Evolutionary conservation across 2,329 filamentous ascomycete genomes (phyloP), one percentile per base, ranked within the genome.

Genomic region (Cercospora sesami): DNA sequence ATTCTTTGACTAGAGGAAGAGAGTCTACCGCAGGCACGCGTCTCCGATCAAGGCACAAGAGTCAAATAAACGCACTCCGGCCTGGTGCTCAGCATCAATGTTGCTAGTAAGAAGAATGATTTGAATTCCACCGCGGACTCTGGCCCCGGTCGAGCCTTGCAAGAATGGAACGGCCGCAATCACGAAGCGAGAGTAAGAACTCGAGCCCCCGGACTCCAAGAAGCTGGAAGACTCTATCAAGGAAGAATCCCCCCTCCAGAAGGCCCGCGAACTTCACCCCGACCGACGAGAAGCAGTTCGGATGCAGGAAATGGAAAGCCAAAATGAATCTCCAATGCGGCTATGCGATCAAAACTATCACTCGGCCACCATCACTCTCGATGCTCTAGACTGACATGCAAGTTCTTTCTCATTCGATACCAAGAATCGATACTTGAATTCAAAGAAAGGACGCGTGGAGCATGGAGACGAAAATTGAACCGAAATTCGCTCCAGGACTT

Each of bases 361-460:
- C 48, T 53, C 48, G 21, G 23, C 12, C 48, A 53, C 23, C 23
- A 28, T 53, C 23, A 26, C 48, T 28, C 21, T 26, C 48, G 48
- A 53, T n/a, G 6, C 48, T 53, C 23, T 53, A 26, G 48, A 53
- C 14, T 7, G 21, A 7, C 48, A n/a, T n/a, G 1, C 23, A 28
- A 53, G 23, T 53, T 53, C 14, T 12, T 26, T 4, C 14, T 28
- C 2, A 8, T 53, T 23, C 1, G 21, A 53, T 14, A 21, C 12
- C 23, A 60, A n/a, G 23, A 60, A 65, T 33, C 31, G 59, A 51
- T 53, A 60, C 30, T 39, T 65, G 9, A 65, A 60, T 16, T 65
- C 39, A 9, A 65, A 60, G 26, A 39, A 36, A 48, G 39, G 55
- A 2, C 57, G 55, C 10, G 36, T 36, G 36, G 39, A 60, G 39